These are phyloP conservation scores for Furcasterigmium furcatum DNA, from an alignment of 2,329 filamentous ascomycete species.

Conservation along the genomic window DNA sequence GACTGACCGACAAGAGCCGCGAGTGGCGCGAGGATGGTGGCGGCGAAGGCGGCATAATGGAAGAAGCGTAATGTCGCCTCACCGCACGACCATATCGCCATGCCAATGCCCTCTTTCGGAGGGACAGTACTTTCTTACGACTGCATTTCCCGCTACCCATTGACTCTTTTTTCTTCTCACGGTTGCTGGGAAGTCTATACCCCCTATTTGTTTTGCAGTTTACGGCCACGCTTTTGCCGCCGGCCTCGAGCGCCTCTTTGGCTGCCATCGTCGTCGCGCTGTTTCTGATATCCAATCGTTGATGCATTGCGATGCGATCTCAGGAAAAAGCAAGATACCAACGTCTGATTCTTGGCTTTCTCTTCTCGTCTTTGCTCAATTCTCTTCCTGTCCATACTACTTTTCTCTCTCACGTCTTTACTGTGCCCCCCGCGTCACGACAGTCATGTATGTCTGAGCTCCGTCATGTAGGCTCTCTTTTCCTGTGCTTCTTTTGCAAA, in stretches of 20 bases:
- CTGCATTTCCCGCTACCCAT: neutral
- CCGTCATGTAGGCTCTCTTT: neutral
- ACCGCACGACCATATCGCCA: neutral
- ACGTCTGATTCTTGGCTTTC: neutral
- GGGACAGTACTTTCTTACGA: too few species aligned
- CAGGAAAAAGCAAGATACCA: neutral
- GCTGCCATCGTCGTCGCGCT: neutral
- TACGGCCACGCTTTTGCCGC: neutral
- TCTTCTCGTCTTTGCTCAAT: neutral
- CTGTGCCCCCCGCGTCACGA: slow-evolving; percentile 1
- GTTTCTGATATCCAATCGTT: neutral
- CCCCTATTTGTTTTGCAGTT: neutral
- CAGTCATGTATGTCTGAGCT: slow-evolving; percentile 2
- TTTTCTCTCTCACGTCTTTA: neutral
- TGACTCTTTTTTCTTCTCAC: neutral
- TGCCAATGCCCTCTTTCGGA: neutral
- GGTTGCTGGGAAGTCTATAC: neutral
- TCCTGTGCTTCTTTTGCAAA: neutral
- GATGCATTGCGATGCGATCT: neutral
- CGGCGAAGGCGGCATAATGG: slow-evolving; percentile 64
- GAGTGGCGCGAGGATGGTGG: slow-evolving; percentile 89
- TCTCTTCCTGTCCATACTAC: neutral
- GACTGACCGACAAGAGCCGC: slow-evolving; percentile 76
- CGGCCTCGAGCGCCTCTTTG: neutral
- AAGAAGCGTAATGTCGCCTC: slow-evolving; percentile 42